A percentile compares a stretch with the other conserved stretches of the same genome.
phyloP scores from a whole-genome alignment of 768 basidiomycete species.

The Imleria badia region DNA sequence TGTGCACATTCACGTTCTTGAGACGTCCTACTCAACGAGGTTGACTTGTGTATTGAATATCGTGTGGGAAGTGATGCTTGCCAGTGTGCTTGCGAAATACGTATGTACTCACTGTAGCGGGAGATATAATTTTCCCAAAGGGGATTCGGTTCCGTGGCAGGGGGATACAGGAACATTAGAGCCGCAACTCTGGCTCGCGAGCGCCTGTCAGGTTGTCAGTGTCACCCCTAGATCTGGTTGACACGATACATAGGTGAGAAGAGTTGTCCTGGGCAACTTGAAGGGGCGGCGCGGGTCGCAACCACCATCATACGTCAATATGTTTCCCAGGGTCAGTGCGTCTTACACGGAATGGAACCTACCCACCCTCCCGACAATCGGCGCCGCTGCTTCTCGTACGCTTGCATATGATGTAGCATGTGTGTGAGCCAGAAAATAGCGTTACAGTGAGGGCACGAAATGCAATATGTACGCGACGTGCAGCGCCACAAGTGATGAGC shows the following conservation, averaged over 20 bases:
- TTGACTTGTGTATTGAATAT: conserved; percentile 31
- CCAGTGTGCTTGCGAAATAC: conserved; percentile 48
- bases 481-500: conserved; percentile 4
- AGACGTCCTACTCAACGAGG: conserved; percentile 47
- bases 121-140: conserved; percentile 2
- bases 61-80: conserved; percentile 35
- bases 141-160: background rate
- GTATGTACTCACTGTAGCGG: conserved; percentile 40
- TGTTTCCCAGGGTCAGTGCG: background rate
- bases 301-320: background rate
- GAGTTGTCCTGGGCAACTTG: conserved; percentile 2
- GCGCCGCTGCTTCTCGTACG: background rate
- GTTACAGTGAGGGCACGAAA: background rate
- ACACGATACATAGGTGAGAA: conserved; percentile 2
- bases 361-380: background rate
- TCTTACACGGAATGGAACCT: background rate
- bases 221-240: background rate
- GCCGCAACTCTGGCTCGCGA: background rate
- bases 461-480: background rate
- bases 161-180: background rate
- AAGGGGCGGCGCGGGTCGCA: background rate
- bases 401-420: background rate
- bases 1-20: conserved; percentile 40
- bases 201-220: background rate
- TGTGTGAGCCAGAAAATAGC: conserved; percentile 23